phyloP scores from a whole-genome alignment of 192 early-diverging fungal genomes.

The Coemansia sp. region DNA sequence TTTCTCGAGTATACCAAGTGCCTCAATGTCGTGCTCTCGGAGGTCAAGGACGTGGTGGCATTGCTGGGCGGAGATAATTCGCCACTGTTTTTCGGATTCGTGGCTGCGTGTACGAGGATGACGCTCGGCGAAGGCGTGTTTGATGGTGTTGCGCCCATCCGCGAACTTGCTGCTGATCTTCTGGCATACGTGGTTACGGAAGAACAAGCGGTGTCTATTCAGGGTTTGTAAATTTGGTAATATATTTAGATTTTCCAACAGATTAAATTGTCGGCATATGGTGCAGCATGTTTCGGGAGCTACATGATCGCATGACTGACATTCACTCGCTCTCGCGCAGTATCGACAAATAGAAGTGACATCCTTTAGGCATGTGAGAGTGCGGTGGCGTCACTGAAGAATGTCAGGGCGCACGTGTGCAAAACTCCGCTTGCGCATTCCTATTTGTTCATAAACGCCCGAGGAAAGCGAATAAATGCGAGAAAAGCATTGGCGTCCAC shows the following conservation, averaged over 20 bases:
- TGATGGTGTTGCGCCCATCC: constrained; percentile 14
- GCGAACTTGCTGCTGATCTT: constrained; percentile 43
- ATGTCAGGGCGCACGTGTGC: constrained; percentile 3
- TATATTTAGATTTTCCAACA: not conserved
- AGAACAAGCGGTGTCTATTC: constrained; percentile 45
- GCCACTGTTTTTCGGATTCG: constrained; percentile 49
- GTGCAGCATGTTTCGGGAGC: no score
- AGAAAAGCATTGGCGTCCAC: not conserved
- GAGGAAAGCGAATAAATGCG: not conserved
- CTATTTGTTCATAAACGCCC: not conserved
- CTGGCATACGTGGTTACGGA: constrained; percentile 49
- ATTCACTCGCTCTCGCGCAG: not conserved
- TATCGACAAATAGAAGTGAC: not conserved
- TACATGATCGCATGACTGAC: no score
- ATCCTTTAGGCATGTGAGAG: not conserved
- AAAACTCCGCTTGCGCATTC: not conserved
- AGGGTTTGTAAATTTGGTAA: constrained; percentile 7
- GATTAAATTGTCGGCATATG: not conserved
- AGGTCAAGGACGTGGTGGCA: constrained; percentile 40
- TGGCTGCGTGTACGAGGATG: constrained; percentile 46
- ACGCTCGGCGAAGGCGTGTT: constrained; percentile 38
- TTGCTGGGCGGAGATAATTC: constrained; percentile 45
- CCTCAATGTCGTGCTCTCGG: constrained; percentile 44
- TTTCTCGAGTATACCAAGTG: constrained; percentile 46
- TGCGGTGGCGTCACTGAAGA: not conserved